Base-by-base conservation (phyloP, 441 rosid species). In the Populus tomentosa region DNA sequence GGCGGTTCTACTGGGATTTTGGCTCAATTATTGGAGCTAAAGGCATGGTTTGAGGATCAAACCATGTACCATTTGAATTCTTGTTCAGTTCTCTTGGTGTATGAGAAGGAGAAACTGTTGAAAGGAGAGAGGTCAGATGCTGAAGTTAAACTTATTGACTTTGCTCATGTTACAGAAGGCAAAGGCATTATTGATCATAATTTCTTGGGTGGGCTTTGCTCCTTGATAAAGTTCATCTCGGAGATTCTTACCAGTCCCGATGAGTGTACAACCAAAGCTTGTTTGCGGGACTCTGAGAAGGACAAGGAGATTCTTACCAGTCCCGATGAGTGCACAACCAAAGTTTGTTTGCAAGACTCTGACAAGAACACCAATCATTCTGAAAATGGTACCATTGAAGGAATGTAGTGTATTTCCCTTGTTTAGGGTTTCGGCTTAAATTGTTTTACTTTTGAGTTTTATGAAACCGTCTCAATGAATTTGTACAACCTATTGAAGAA, bases 141-240 rank as follows among this genome's bases (percentile, higher is more conserved):
- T 32, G 81, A 81, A 82, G 85, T 93, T 11, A 94, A 91, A 81
- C 98, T 97, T 68, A 82, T 97, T 46, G 99, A 97, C 89, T 96
- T 97, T 78, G 98, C 99, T 75, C 99, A 97, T 84, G 95, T 92
- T 71, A 33, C 80, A 75, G 99, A 94, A 74, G 98, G 93, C 63
- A 82, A 73, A n/a, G 99, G 94, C 23, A 88, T 92, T 75, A 92
- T 97, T 26, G 97, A 97, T 87, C 98, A 94, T 80, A 97, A 97
- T 85, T 94, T 93, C 90, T 79, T 94, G 81, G 99, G 99, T 53
- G 98, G 98, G 64, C 91, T 97, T 32, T 94, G 98, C 85, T 97
- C 98, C 72, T 83, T 94, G 78, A 94, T 94, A 73, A 93, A 93
- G 83, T 86, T 92, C 76, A 78, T 97, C 78, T 91, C 94, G 20